Conservation (phyloP, 768 basidiomycete genomes). For the Udeniomyces megalosporus region DNA sequence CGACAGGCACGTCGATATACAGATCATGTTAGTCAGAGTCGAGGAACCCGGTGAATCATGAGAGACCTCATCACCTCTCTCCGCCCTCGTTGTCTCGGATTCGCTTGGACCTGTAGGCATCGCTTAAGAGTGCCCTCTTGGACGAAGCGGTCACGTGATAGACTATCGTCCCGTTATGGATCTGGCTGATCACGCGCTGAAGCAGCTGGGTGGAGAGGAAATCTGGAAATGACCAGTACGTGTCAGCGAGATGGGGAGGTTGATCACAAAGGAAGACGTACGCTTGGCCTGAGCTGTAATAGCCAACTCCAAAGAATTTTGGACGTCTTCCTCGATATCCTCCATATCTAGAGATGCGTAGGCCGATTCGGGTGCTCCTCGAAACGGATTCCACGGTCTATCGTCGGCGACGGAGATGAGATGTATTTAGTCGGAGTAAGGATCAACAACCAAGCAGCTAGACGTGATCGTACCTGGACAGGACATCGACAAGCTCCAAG, state of each 20-base stretch:
- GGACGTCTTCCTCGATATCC: slow-evolving; percentile 49
- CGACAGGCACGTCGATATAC: too few species aligned
- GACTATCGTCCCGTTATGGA: slow-evolving; percentile 46
- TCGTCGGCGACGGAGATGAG: too few species aligned
- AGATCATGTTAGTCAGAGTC: too few species aligned
- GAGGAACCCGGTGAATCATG: too few species aligned
- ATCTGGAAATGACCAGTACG: slow-evolving; percentile 32
- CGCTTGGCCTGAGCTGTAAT: neutral
- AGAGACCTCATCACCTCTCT: too few species aligned
- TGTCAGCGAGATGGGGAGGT: neutral
- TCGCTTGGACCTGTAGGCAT: slow-evolving; percentile 50
- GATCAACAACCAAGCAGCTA: too few species aligned
- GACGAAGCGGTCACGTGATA: slow-evolving; percentile 29
- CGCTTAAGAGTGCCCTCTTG: slow-evolving; percentile 58
- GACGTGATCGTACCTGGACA: too few species aligned
- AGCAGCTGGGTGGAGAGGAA: slow-evolving; percentile 71
- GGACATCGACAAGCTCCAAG: slow-evolving; percentile 58
- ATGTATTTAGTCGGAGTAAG: too few species aligned
- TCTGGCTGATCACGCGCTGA: slow-evolving; percentile 72
- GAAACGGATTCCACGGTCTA: slow-evolving; percentile 66
- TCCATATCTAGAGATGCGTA: slow-evolving; percentile 50
- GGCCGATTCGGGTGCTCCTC: slow-evolving; percentile 36
- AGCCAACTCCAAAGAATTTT: slow-evolving; percentile 63
- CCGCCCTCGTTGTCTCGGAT: neutral
- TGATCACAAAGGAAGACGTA: neutral